Evolutionary conservation across 202 grass and related monocot species (phyloP).

Genomic region (Brachypodium distachyon): DNA sequence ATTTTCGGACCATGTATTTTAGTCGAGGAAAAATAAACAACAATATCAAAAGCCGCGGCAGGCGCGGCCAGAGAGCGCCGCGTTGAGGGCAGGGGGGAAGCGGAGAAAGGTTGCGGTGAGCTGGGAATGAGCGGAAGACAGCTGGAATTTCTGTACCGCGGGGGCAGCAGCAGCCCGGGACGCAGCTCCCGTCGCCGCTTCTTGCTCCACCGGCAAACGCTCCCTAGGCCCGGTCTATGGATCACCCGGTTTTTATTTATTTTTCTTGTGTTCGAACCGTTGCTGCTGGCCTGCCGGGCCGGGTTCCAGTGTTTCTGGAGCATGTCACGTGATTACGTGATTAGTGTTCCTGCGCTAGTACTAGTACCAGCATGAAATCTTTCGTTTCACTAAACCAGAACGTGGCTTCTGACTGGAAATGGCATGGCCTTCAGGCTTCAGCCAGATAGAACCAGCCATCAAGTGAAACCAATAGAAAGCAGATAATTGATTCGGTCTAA

Average conservation of each 20-base stretch:
- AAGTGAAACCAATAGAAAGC: no score
- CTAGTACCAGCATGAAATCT: no score
- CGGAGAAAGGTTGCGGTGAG: neutral
- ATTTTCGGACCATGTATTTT: neutral
- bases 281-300: neutral
- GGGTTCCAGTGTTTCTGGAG: neutral
- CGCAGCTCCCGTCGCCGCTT: constrained; percentile 65
- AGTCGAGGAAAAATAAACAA: neutral
- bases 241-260: neutral
- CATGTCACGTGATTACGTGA: neutral
- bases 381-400: no score
- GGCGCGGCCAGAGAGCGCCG: neutral
- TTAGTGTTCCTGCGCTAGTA: no score
- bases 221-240: neutral
- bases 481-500: no score
- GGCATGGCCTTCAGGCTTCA: no score
- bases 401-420: no score
- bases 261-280: no score
- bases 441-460: no score
- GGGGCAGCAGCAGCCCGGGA: constrained; percentile 26
- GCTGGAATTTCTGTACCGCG: constrained; percentile 40
- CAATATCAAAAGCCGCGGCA: neutral
- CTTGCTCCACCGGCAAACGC: no score
- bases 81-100: neutral
- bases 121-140: constrained; percentile 57